Evolutionary conservation across 2,329 filamentous ascomycete genomes (phyloP), one percentile per base, ranked within the genome.

Genomic region (Aspergillus awamori): DNA sequence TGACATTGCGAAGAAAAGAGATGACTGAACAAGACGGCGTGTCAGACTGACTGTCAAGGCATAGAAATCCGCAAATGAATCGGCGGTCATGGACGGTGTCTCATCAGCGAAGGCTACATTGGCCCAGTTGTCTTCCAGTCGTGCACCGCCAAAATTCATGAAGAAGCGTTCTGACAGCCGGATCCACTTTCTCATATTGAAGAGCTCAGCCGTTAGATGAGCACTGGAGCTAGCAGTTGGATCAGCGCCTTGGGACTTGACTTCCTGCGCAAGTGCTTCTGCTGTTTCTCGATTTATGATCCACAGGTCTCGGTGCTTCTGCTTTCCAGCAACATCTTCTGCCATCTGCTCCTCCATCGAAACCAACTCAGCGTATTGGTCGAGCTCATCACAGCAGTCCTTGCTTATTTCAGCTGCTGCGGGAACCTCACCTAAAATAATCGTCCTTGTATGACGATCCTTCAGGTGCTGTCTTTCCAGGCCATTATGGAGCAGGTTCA

Each of bases 21-120:
- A 81, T 0, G 89, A 86, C 51, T 90, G 86, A 2, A 95, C 80
- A 1, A 97, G 77, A 11, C 90, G 84, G 61, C 85, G 86, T 0
- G 90, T 93, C 13, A 95, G 66, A 57, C 85, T 89, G 1, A 90
- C 73, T 0, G 84, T 81, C 2, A 97, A 75, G 8, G 85, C 84
- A 69, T 93, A 83, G 48, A 97, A 89, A 67, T 95, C 91, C 5
- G 86, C 83, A n/a, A 96, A 83, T 0, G 90, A 87, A 1, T 91
- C 93, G 6, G 87, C 85, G 66, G 89, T 87, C 22, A 97, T 85
- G 0, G 89, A 86, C 0, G 93, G 93, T 3, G 80, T 80, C 59
- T 85, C 82, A 3, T 69, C 69, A 56, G 74, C 73, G 28, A 84
- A 82, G 20, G 83, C 82, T 7, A 90, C 68, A 41, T 80, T 81